Conservation (phyloP, 2,329 filamentous ascomycete genomes). For the Leptographium flavum region DNA sequence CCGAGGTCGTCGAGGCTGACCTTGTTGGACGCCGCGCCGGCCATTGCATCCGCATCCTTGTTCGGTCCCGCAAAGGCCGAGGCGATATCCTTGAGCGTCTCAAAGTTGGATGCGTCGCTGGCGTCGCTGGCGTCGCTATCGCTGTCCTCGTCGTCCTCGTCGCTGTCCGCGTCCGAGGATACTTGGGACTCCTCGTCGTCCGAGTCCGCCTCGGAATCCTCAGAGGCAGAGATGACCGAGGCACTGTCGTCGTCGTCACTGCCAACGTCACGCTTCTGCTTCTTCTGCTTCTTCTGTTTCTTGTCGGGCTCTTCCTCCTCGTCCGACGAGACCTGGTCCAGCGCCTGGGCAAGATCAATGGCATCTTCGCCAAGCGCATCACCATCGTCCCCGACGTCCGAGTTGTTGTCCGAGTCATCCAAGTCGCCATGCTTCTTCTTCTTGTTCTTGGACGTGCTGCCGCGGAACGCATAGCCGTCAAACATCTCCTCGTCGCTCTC, state of each 20-base stretch:
- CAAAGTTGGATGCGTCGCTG: constrained; percentile 28
- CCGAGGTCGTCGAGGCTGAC: constrained; percentile 63
- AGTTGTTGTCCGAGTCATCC: constrained; percentile 32
- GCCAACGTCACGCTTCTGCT: constrained; percentile 24
- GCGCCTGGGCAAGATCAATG: constrained; percentile 41
- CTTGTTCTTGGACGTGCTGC: constrained; percentile 25
- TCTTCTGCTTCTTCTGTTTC: constrained; percentile 29
- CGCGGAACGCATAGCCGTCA: constrained; percentile 51
- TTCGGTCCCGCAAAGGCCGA: constrained; percentile 52
- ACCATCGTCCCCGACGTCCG: constrained; percentile 40
- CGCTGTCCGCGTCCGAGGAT: neutral
- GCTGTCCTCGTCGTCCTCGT: neutral
- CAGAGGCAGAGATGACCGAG: neutral
- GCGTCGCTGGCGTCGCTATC: constrained; percentile 13
- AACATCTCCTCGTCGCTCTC: constrained; percentile 80
- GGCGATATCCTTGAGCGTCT: constrained; percentile 54
- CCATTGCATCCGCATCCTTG: constrained; percentile 23
- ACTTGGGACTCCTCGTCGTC: neutral
- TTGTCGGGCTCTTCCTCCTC: constrained; percentile 31
- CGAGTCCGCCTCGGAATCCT: constrained; percentile 29
- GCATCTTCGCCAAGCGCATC: constrained; percentile 41
- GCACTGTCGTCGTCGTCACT: constrained; percentile 10
- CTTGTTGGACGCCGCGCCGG: constrained; percentile 42
- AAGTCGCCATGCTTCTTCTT: constrained; percentile 22
- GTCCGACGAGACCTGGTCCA: constrained; percentile 40